These are phyloP conservation scores for Mycena chlorophos DNA, from an alignment of 768 basidiomycete genomes.

Conservation along the genomic window DNA sequence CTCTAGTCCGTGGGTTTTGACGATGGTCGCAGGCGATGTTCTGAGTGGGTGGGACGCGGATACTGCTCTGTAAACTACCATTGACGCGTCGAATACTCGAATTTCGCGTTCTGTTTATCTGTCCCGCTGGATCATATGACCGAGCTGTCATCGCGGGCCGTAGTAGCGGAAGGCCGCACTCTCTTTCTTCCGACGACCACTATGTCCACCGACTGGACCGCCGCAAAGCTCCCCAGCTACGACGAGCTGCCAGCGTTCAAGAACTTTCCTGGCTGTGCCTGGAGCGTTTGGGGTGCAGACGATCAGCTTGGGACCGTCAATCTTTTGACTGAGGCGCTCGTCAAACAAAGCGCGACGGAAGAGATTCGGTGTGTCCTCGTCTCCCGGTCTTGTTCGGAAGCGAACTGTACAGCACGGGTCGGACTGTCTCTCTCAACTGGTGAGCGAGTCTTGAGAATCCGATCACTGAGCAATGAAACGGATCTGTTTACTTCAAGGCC, in stretches of 20 bases:
- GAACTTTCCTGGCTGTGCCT: constrained; percentile 65
- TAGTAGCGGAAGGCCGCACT: too few relatives aligned
- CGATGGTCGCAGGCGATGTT: too few relatives aligned
- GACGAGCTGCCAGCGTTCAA: constrained; percentile 46
- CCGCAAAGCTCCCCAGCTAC: constrained; percentile 5
- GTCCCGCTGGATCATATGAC: too few relatives aligned
- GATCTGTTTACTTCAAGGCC: constrained; percentile 45
- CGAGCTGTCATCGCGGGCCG: too few relatives aligned
- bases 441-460: constrained; percentile 28
- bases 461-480: background rate
- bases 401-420: constrained; percentile 44
- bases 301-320: constrained; percentile 71
- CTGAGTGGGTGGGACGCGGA: too few relatives aligned
- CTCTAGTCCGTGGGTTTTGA: too few relatives aligned
- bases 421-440: constrained; percentile 64
- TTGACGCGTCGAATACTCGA: too few relatives aligned
- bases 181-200: background rate
- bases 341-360: constrained; percentile 53
- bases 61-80: too few relatives aligned
- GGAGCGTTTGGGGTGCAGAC: constrained; percentile 67
- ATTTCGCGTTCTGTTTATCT: too few relatives aligned
- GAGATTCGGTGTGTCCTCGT: constrained; percentile 52
- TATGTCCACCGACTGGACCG: constrained; percentile 11
- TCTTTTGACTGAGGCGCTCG: constrained; percentile 59
- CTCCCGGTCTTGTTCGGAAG: background rate